Conservation (phyloP, 306 rosid genomes). For the Oemleria cerasiformis region DNA sequence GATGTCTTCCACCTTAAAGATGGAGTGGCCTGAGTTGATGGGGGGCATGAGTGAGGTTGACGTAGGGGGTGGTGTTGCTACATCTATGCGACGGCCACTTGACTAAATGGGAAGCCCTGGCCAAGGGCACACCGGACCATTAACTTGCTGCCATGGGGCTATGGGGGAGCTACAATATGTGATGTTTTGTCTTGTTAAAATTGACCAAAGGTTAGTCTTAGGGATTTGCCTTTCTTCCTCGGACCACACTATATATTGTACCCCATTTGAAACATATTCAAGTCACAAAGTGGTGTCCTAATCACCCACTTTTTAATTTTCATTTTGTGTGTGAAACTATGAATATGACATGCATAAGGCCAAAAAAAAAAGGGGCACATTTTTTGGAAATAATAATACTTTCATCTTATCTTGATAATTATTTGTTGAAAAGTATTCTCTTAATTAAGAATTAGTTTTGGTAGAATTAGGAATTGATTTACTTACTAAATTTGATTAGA, state of each 20-base stretch:
- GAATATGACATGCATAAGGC: too few relatives aligned
- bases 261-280: conserved; percentile 22
- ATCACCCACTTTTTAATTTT: conserved; percentile 17
- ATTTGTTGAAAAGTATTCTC: too few relatives aligned
- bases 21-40: conserved; percentile 13
- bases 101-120: background rate
- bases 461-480: too few relatives aligned
- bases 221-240: background rate
- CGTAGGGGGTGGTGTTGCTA: conserved; percentile 20
- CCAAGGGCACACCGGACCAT: background rate
- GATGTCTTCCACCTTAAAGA: conserved; percentile 30
- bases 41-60: background rate
- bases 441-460: too few relatives aligned
- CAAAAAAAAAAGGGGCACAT: too few relatives aligned
- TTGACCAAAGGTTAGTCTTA: background rate
- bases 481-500: too few relatives aligned
- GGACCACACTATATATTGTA: background rate
- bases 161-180: background rate
- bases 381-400: too few relatives aligned
- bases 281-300: conserved; percentile 29
- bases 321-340: too few relatives aligned
- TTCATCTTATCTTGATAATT: too few relatives aligned
- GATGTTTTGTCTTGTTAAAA: background rate
- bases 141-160: background rate
- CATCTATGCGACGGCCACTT: conserved; percentile 27